phyloP scores from a whole-genome alignment of 306 rosid species.

The Ammopiptanthus mongolicus region DNA sequence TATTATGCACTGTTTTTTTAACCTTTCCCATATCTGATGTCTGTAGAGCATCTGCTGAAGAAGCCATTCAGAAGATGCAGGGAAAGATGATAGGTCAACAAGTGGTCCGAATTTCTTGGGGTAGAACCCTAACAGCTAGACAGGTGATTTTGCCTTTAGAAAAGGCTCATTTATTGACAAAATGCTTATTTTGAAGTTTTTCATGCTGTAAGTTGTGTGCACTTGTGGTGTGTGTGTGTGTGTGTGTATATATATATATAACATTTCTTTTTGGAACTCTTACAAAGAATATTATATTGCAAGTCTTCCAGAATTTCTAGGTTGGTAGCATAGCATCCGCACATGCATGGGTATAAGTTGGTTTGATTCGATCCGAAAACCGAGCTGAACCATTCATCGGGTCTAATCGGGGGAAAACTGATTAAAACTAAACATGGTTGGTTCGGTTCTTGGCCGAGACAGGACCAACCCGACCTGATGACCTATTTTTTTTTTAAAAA shows the following conservation, averaged over 20 bases:
- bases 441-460: too few relatives aligned
- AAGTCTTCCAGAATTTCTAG: not conserved
- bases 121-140: slow-evolving; percentile 69
- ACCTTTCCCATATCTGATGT: slow-evolving; percentile 5
- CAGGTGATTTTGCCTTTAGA: slow-evolving; percentile 54
- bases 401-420: too few relatives aligned
- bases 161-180: not conserved
- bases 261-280: slow-evolving; percentile 5
- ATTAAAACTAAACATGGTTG: too few relatives aligned
- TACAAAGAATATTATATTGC: not conserved
- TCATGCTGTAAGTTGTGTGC: not conserved
- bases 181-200: not conserved
- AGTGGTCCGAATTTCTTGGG: slow-evolving; percentile 84
- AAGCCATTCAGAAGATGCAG: slow-evolving; percentile 84
- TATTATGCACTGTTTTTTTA: not conserved
- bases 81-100: slow-evolving; percentile 88
- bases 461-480: too few relatives aligned
- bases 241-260: not conserved
- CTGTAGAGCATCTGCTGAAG: slow-evolving; percentile 82
- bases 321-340: not conserved
- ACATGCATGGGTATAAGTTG: too few relatives aligned
- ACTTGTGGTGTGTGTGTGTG: not conserved
- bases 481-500: too few relatives aligned
- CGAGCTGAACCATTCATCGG: too few relatives aligned
- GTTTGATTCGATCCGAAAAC: too few relatives aligned